phyloP scores from a whole-genome alignment of 2,329 filamentous ascomycete species.

The Colletotrichum chlorophyti region DNA sequence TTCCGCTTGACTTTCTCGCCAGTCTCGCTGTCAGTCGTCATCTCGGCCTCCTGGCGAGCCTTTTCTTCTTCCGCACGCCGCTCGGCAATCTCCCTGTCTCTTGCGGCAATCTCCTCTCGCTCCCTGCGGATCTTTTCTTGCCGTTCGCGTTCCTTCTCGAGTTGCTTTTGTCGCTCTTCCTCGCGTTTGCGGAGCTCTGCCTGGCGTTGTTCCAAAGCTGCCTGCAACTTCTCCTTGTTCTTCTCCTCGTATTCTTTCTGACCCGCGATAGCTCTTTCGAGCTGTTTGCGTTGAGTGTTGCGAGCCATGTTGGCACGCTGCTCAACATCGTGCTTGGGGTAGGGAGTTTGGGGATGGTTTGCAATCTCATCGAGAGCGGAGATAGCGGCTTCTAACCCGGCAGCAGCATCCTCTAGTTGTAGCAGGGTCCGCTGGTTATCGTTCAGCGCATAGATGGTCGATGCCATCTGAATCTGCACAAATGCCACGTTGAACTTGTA shows the following conservation, averaged over 20 bases:
- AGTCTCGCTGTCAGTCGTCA: constrained; percentile 82
- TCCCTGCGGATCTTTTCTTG: constrained; percentile 87
- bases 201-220: constrained; percentile 81
- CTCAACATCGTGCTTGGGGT: constrained; percentile 88
- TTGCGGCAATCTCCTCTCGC: constrained; percentile 79
- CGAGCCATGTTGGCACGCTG: constrained; percentile 96
- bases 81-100: constrained; percentile 75
- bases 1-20: constrained; percentile 83
- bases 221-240: constrained; percentile 86
- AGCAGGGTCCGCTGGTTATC: constrained; percentile 79
- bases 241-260: constrained; percentile 93
- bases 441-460: constrained; percentile 75
- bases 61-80: constrained; percentile 75
- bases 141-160: constrained; percentile 74
- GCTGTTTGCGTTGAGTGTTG: constrained; percentile 91
- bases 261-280: constrained; percentile 82
- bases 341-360: constrained; percentile 73
- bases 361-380: constrained; percentile 71
- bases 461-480: constrained; percentile 92
- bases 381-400: constrained; percentile 87
- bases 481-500: constrained; percentile 98
- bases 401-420: constrained; percentile 81
- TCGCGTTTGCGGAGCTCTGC: constrained; percentile 80
- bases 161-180: constrained; percentile 72
- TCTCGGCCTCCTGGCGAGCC: constrained; percentile 74